These are phyloP conservation scores for Santalum album DNA, from an alignment of 164 flowering plant genomes.

Conservation along the genomic window DNA sequence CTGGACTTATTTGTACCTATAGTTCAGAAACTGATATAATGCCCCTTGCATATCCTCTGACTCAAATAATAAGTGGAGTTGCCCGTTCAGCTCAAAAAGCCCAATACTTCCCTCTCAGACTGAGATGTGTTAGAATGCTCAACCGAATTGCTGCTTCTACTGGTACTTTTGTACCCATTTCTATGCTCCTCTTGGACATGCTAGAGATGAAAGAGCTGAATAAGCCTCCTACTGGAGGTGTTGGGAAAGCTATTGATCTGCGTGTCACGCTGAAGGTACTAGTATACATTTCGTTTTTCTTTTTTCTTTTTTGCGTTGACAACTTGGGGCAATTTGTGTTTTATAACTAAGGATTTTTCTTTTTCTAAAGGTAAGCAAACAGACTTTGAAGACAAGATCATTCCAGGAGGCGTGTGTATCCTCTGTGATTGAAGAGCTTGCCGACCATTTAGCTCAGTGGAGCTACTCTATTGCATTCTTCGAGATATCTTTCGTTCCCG, in stretches of 20 bases:
- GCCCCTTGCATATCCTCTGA: conserved; percentile 82
- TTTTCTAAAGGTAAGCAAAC: conserved; percentile 86
- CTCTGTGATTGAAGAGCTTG: conserved; percentile 75
- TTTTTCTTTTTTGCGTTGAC: too few relatives aligned
- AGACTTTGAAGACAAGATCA: conserved; percentile 60
- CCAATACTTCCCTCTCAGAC: conserved; percentile 77
- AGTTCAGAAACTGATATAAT: conserved; percentile 60
- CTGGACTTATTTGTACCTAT: conserved; percentile 71
- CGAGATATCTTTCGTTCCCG: conserved; percentile 77
- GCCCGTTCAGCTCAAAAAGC: conserved; percentile 90
- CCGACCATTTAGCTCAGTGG: conserved; percentile 93
- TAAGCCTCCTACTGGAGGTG: conserved; percentile 67
- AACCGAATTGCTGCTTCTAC: conserved; percentile 80
- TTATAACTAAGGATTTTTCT: too few relatives aligned
- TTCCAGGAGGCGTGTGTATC: conserved; percentile 93
- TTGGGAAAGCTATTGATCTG: conserved; percentile 81
- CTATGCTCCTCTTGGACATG: conserved; percentile 82
- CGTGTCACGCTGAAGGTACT: conserved; percentile 59
- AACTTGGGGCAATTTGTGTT: too few relatives aligned
- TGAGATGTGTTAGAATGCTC: conserved; percentile 88
- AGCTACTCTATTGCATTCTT: conserved; percentile 88
- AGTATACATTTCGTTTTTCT: background rate
- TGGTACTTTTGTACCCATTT: conserved; percentile 66
- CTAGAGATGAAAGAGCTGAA: conserved; percentile 87
- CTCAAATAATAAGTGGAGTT: conserved; percentile 81